phyloP scores from a whole-genome alignment of 352 stramenopile genomes.

The Globisporangium sylvaticum region DNA sequence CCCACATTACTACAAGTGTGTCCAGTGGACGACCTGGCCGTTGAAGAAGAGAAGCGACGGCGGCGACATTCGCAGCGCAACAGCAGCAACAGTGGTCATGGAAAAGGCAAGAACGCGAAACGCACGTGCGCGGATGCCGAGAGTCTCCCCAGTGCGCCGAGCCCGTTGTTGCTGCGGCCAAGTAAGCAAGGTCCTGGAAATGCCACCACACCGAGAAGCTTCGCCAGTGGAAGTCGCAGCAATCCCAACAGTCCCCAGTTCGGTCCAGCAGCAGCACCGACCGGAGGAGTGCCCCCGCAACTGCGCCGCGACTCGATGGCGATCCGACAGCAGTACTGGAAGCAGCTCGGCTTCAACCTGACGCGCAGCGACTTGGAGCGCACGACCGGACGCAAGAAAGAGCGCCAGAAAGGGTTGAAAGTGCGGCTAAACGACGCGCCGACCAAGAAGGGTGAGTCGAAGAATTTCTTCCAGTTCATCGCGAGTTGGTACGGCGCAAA shows the following conservation, averaged over 20 bases:
- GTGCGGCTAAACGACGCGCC: conserved; percentile 70
- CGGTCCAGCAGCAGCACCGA: conserved; percentile 1
- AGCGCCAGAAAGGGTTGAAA: conserved; percentile 69
- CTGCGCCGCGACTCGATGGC: conserved; percentile 78
- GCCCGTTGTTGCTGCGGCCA: conserved; percentile 21
- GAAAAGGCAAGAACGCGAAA: conserved; percentile 39
- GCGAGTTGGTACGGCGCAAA: conserved; percentile 69
- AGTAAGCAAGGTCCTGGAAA: conserved; percentile 14
- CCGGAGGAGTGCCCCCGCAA: conserved; percentile 10
- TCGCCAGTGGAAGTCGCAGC: neutral
- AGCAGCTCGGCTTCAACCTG: conserved; percentile 74
- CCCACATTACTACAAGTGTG: conserved; percentile 60
- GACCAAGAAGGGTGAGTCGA: conserved; percentile 35
- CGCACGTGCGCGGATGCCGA: conserved; percentile 49
- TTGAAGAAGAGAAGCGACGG: conserved; percentile 78
- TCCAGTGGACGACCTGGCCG: conserved; percentile 63
- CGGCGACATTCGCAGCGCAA: conserved; percentile 34
- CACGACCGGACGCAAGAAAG: conserved; percentile 55
- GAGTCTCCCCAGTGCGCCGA: conserved; percentile 45
- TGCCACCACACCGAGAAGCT: conserved; percentile 10
- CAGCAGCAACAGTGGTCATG: conserved; percentile 16
- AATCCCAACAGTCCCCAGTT: neutral
- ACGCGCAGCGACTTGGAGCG: conserved; percentile 81
- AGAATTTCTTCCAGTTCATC: conserved; percentile 80
- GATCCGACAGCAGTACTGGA: conserved; percentile 86